Base-by-base conservation (phyloP, 2,329 filamentous ascomycete species). In the Chaetomiaceae sp. region DNA sequence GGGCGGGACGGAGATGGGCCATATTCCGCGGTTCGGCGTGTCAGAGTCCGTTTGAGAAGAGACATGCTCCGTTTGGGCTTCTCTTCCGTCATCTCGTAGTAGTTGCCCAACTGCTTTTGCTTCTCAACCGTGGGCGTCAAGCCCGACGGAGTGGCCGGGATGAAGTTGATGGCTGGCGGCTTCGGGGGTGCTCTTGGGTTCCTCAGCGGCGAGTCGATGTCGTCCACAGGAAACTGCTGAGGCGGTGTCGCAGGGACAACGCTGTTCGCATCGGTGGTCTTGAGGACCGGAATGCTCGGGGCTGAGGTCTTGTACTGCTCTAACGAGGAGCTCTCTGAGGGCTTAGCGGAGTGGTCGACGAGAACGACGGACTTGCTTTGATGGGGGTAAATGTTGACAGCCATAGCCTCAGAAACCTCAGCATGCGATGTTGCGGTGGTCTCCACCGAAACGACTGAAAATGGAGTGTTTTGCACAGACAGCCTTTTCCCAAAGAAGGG, bases 301-400 rank as follows among this genome's bases (percentile, higher is more conserved):
- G 63, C 52, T 13, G 63, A 59, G 3, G 29, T 61, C 62, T 16
- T 63, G 60, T 54, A 29, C 14, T 59, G 63, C 33, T 67, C 63
- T 3, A 66, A 60, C 40, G 74, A 72, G 18, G 74, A 72, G 41
- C 67, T 69, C 51, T 78, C 75, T 0, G 75, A 77, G 21, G 74
- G 75, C 62, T 73, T 77, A 37, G 70, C 72, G 9, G 76, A 75
- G 62, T 83, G 77, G 58, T 83, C 71, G 27, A 85, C 78, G 67
- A 85, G 75, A 37, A 84, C 65, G 10, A 86, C 69, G 4, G 82
- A 86, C 43, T 77, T 82, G 59, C 85, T 85, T 61, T 85, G 81
- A 58, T 86, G 82, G 18, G 79, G 75, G 58, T 78, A 84, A 61
- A 86, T 81, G 55, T 75, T 81, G 51, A 86, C 75, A 34, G 79